Evolutionary conservation across 495 filamentous ascomycete species (phyloP), one percentile per base, ranked within the genome.

Genomic region (Viridothelium virens): DNA sequence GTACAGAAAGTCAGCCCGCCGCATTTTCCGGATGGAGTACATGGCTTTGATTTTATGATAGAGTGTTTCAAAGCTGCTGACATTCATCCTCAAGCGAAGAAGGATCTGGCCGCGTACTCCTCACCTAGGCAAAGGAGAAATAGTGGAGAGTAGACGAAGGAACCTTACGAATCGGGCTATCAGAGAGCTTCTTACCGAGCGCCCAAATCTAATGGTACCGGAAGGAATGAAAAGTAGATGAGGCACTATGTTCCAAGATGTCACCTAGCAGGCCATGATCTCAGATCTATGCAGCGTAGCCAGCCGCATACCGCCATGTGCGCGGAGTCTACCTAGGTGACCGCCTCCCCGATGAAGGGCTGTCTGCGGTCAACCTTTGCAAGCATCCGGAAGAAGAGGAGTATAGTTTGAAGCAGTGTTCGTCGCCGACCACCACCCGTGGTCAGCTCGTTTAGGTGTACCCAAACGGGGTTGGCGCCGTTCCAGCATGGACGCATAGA

Each of bases 11-110:
- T 33, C 18, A 36, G 53, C 53, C 33, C 7, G 10, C 36, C 14
- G 5, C 53, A 36, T 59, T n/a, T 36, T 59, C 31, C 53, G 33
- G 18, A 59, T 34, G 53, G 25, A 36, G 11, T n/a, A 33, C 25
- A 59, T 34, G 18, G 7, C 25, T 14, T 3, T 14, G 31, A 18
- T 36, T 44, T 59, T 59, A 59, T 59, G 53, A 59, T 34, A 3
- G 53, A 59, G 31, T 3, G 6, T 36, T 59, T 10, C 10, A 36
- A 59, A 36, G 25, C 6, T 7, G 53, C 7, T 36, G 53, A 59
- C 31, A 14, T 36, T 31, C 53, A 59, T 59, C 53, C 53, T 59
- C 53, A 59, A 59, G 53, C 53, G 53, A 59, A 59, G 53, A 33
- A 59, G 53, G 53, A 59, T 59, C 25, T 59, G 53, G 7, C 53